Evolutionary conservation across 768 basidiomycete genomes (phyloP), one percentile per base, ranked within the genome.

Genomic region (Trametes punicea): DNA sequence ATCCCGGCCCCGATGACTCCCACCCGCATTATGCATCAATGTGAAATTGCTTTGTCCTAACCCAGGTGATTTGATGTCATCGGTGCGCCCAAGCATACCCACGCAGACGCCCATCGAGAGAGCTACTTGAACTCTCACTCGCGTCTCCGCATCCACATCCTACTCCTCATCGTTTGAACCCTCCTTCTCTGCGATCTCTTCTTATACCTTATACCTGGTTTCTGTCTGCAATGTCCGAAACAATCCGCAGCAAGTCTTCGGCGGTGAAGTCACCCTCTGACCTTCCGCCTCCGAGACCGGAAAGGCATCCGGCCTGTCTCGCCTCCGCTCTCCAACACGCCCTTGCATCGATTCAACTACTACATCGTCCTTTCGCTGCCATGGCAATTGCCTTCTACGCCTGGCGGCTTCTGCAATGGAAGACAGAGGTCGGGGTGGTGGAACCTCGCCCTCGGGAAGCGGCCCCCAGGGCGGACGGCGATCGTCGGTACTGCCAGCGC

Each of bases 391-490:
- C 70, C 6, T 83, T 79, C 67, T 85, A 84, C 66, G 63, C 75
- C 4, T 86, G 80, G 58, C 74, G 78, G 7, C 46, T 74, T 3
- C 36, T 77, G 16, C 73, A 82, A 59, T 78, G 75, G 72, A 79
- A 79, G 63, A 68, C 73, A 0, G 76, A 81, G 10, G 79, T 78
- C 10, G 81, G 81, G 82, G 8, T 84, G 84, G 85, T 84, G 84
- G 82, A 79, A 77, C 55, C 62, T 80, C 8, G 73, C 75, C 0
- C 56, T 80, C 5, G 78, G 80, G 3, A 68, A 67, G 54, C 67
- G 63, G 15, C 70, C 75, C 2, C 70, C 71, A 6, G 65, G 64
- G 33, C 38, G 57, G 42, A 23, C 63, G 46, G n/a, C 62, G 56
- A 20, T 45, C 46, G 1, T 51, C 39, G 31, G 38, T 47, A 23